Evolutionary conservation across 495 filamentous ascomycete genomes (phyloP).

Genomic region (Neurospora sp.): DNA sequence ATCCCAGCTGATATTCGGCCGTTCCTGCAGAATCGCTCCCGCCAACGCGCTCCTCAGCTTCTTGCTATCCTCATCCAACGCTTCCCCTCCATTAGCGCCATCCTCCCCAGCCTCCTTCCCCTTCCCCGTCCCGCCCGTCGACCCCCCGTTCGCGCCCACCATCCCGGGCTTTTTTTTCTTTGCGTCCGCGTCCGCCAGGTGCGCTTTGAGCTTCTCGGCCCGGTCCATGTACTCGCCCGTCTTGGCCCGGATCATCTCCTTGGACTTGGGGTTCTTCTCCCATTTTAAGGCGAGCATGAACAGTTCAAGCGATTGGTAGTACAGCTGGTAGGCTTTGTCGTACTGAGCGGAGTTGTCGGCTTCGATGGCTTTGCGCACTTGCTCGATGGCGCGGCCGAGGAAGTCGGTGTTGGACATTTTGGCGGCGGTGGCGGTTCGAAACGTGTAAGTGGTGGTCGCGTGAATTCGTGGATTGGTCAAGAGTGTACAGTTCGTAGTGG

Average conservation of each 20-base stretch:
- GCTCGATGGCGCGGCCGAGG: slow-evolving; percentile 85
- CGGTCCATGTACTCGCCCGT: slow-evolving; percentile 95
- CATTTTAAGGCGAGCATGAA: slow-evolving; percentile 97
- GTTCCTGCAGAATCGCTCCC: slow-evolving; percentile 87
- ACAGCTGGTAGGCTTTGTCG: slow-evolving; percentile 88
- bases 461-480: neutral
- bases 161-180: slow-evolving; percentile 66
- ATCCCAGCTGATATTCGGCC: slow-evolving; percentile 94
- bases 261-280: slow-evolving; percentile 94
- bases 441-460: neutral
- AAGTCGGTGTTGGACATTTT: slow-evolving; percentile 96
- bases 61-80: slow-evolving; percentile 81
- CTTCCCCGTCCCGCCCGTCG: slow-evolving; percentile 51
- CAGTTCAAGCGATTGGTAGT: slow-evolving; percentile 87
- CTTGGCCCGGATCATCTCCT: slow-evolving; percentile 93
- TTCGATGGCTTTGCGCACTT: slow-evolving; percentile 95
- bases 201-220: slow-evolving; percentile 91
- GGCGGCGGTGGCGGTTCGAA: neutral
- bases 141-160: slow-evolving; percentile 78
- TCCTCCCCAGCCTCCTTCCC: slow-evolving; percentile 39
- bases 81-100: slow-evolving; percentile 41
- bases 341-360: slow-evolving; percentile 92
- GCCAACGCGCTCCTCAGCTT: slow-evolving; percentile 84
- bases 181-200: slow-evolving; percentile 65
- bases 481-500: neutral